Evolutionary conservation across 768 basidiomycete species (phyloP), one percentile per base, ranked within the genome.

Genomic region (Tricholoma flavovirens): DNA sequence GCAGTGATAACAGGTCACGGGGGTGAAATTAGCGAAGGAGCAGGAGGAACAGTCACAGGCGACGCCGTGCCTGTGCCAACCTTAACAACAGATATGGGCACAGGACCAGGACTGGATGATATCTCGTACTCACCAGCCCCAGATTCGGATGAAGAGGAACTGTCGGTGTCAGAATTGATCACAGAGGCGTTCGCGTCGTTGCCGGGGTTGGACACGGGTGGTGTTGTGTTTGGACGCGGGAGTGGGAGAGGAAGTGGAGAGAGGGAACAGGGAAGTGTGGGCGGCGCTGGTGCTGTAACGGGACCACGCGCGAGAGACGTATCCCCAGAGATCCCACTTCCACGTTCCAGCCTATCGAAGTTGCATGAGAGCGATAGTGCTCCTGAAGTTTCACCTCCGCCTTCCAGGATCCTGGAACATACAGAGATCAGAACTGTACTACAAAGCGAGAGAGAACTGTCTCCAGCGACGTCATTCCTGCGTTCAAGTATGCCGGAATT

Each of bases 101-200:
- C 24, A 26, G 24, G 24, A 2, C 24, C 24, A 26, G 12, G 36
- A 38, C 14, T n/a, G 36, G 36, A 38, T 19, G 17, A 21, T 42
- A 42, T 19, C 40, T 4, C 40, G 19, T n/a, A n/a, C 36, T 38
- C 24, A 12, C 22, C 24, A 4, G 24, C 32, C 5, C 24, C 51
- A 11, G 51, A 51, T 30, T 57, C 51, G 21, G 57, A 56, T 9
- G 50, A 57, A 12, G 59, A 56, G 1, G 58, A 58, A 46, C 26
- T 57, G n/a, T 60, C 56, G 2, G 55, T 60, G 17, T 45, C 52
- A 10, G 48, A 45, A 4, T 29, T 60, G 46, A 36, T 60, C 36
- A 51, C 54, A 1, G 49, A 56, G 26, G 48, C 53, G 3, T 62
- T 52, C 19, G 35, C 42, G 7, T 57, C 56, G 12, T 42, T 46